phyloP scores from a whole-genome alignment of 306 rosid species.

The Cucurbita pepo region DNA sequence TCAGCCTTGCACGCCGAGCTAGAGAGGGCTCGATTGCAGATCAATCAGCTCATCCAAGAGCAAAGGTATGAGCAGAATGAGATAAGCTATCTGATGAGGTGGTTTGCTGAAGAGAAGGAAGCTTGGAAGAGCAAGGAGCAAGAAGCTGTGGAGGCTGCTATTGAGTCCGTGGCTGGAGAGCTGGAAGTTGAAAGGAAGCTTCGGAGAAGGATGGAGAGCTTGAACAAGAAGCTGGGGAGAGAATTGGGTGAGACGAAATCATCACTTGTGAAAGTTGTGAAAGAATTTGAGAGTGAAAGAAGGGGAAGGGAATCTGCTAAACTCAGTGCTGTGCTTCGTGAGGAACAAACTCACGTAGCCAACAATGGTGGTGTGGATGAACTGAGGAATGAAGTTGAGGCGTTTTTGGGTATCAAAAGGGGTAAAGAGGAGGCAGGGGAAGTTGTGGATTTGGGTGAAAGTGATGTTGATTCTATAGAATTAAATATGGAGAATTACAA shows the following conservation, averaged over 20 bases:
- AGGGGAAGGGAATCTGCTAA: conserved; percentile 67
- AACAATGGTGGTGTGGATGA: conserved; percentile 66
- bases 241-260: conserved; percentile 85
- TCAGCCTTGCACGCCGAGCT: conserved; percentile 89
- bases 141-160: conserved; percentile 84
- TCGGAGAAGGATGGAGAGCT: conserved; percentile 73
- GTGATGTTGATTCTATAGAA: conserved; percentile 89
- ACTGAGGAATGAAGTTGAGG: conserved; percentile 79
- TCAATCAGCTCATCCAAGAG: conserved; percentile 82
- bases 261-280: conserved; percentile 60
- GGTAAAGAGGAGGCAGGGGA: conserved; percentile 69
- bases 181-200: conserved; percentile 80
- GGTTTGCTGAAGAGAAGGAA: conserved; percentile 87
- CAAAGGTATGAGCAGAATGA: conserved; percentile 72
- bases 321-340: conserved; percentile 43
- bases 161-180: conserved; percentile 83
- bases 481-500: conserved; percentile 73
- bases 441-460: conserved; percentile 70
- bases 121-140: conserved; percentile 82
- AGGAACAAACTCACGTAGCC: conserved; percentile 68
- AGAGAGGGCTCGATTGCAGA: conserved; percentile 85
- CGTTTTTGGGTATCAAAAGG: conserved; percentile 58
- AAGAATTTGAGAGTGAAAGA: conserved; percentile 83
- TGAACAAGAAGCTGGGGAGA: conserved; percentile 89
- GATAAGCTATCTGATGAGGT: conserved; percentile 68